Conservation (phyloP, 768 basidiomycete species). For the Termitomyces sp. region DNA sequence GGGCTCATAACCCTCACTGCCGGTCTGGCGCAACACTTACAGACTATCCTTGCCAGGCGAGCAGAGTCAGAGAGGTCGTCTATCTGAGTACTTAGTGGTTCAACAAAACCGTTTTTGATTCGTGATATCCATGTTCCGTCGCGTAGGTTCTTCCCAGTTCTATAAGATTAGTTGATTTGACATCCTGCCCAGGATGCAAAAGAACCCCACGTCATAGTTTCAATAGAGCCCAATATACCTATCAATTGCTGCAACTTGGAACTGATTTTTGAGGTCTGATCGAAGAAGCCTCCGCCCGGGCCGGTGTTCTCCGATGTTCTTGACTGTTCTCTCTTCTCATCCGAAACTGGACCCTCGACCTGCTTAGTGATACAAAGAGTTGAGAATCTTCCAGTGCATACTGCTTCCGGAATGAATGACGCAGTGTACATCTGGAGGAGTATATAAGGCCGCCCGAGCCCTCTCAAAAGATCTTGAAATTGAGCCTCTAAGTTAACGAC, state of each 20-base stretch:
- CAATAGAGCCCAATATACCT: no score
- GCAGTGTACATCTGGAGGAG: not conserved
- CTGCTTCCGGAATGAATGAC: not conserved
- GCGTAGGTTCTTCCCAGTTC: not conserved
- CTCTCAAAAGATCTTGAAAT: not conserved
- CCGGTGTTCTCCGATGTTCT: not conserved
- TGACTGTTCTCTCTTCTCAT: not conserved
- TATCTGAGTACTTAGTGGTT: constrained; percentile 1
- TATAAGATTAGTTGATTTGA: not conserved
- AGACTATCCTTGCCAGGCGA: constrained; percentile 28
- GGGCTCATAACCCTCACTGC: constrained; percentile 66
- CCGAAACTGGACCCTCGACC: not conserved
- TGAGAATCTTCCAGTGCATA: not conserved
- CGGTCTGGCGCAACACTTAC: constrained; percentile 50
- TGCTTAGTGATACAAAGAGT: not conserved
- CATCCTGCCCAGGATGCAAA: no score
- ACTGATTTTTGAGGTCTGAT: not conserved
- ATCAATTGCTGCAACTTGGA: not conserved
- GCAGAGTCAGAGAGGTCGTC: constrained; percentile 23
- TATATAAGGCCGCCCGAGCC: not conserved
- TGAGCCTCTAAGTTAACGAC: no score
- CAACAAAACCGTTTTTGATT: not conserved
- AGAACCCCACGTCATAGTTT: not conserved
- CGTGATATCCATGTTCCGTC: not conserved
- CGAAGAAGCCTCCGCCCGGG: not conserved